Evolutionary conservation across 1,284 basidiomycete species (phyloP).

Genomic region (Hymenochaete sp.): DNA sequence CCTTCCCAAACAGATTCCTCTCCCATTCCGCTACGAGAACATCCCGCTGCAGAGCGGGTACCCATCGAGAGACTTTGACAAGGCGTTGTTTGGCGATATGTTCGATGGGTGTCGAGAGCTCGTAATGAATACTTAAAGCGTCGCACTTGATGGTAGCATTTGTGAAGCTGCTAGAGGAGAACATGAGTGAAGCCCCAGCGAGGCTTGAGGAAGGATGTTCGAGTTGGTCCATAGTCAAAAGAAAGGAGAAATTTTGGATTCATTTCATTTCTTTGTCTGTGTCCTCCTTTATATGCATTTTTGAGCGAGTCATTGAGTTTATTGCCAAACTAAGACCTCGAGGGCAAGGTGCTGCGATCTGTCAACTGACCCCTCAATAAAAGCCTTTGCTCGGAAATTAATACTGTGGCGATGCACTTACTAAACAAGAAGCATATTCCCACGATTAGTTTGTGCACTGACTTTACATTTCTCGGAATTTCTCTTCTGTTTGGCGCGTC

Average conservation of each 20-base stretch:
- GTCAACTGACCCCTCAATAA: too few relatives aligned
- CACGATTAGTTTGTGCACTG: too few relatives aligned
- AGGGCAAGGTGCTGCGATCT: too few relatives aligned
- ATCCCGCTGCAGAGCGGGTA: background rate
- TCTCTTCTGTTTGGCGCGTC: too few relatives aligned
- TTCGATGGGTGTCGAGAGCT: background rate
- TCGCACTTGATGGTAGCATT: slow-evolving; percentile 1
- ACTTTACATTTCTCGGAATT: too few relatives aligned
- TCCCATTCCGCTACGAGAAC: slow-evolving; percentile 6
- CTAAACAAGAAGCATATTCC: too few relatives aligned
- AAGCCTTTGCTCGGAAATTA: too few relatives aligned
- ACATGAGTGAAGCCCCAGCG: slow-evolving; percentile 1
- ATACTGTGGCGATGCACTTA: too few relatives aligned
- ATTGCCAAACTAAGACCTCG: too few relatives aligned
- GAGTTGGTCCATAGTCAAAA: slow-evolving; percentile 1
- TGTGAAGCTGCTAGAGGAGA: slow-evolving; percentile 2
- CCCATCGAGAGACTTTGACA: background rate
- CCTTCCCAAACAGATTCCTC: background rate
- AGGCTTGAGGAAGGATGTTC: slow-evolving; percentile 1
- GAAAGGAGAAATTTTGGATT: background rate
- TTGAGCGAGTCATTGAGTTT: too few relatives aligned
- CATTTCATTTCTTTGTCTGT: too few relatives aligned
- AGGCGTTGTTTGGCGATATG: background rate
- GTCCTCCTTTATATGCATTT: too few relatives aligned
- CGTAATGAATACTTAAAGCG: slow-evolving; percentile 4